Evolutionary conservation across 805 yeast genomes (phyloP), one percentile per base, ranked within the genome.

Genomic region (Sugiyamaella americana): DNA sequence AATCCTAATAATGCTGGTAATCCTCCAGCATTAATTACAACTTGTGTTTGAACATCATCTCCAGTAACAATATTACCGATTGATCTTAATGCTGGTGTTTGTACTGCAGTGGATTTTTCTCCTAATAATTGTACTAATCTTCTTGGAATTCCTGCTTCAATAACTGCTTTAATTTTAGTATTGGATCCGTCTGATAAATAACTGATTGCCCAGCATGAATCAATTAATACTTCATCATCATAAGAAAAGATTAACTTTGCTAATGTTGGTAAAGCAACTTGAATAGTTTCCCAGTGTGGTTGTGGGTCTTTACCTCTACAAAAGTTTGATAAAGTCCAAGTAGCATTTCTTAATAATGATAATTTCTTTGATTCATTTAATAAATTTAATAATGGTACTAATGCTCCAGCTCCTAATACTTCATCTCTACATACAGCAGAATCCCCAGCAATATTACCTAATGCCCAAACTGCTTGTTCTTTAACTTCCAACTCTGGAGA

Each of bases 401-500:
- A 84, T 20, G 97, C 97, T 53, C 84, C 82, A 58, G 87, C 83
- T 37, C 75, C 69, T 57, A 93, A 73, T 39, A 93, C 98, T 58
- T 76, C 83, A 70, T 93, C 98, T 71, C 98, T 82, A 73, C 80
- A 87, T 37, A 75, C 72, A 5, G 96, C 77, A 13, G 96, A 87
- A 65, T 93, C 98, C 67, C 98, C 98, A 22, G 98, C 98, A 65
- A 93, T 96, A 65, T 93, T 93, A 69, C 98, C 98, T 56, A 93
- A 73, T 23, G 98, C 98, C 98, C 98, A 93, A 57, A 93, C 91
- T 11, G 98, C 98, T 71, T 93, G 98, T 68, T 93, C 98, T 68
- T 87, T 87, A 48, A 93, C 97, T 62, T 93, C 98, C 49, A 82
- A 72, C 37, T 94, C 86, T 49, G 79, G 79, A 2, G 96, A 84